These are phyloP conservation scores for Picochlorum sp. DNA, from an alignment of 139 green algal genomes.

Conservation along the genomic window DNA sequence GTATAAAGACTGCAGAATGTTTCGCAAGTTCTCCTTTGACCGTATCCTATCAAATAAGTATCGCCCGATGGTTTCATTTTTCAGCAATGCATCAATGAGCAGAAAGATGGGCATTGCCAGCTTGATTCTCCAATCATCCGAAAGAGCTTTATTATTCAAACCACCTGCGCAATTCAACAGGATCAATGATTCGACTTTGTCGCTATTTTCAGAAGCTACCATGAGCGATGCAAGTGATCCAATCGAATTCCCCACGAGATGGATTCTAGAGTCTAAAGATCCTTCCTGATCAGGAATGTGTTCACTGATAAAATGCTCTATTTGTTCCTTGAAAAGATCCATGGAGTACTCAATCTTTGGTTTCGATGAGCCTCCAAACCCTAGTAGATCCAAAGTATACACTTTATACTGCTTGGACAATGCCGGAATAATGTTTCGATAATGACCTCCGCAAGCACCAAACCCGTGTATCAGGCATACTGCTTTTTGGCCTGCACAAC, in stretches of 20 bases:
- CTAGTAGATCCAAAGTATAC: slow-evolving; percentile 24
- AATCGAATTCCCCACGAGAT: slow-evolving; percentile 11
- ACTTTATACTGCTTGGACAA: slow-evolving; percentile 21
- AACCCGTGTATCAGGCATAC: slow-evolving; percentile 29
- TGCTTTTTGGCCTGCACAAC: slow-evolving; percentile 6
- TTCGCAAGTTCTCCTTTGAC: slow-evolving; percentile 48
- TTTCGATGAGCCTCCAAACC: slow-evolving; percentile 20
- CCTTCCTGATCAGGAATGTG: background rate
- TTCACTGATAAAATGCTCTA: slow-evolving; percentile 27
- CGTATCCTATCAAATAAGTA: slow-evolving; percentile 63
- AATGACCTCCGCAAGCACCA: slow-evolving; percentile 19
- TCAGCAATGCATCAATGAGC: slow-evolving; percentile 84
- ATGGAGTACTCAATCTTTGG: slow-evolving; percentile 21
- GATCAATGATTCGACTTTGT: slow-evolving; percentile 37
- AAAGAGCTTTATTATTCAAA: slow-evolving; percentile 85
- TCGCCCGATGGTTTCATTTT: slow-evolving; percentile 43
- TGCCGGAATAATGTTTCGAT: slow-evolving; percentile 8
- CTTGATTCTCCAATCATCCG: slow-evolving; percentile 74
- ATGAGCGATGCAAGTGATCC: slow-evolving; percentile 18
- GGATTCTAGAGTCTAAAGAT: background rate
- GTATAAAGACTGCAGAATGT: slow-evolving; percentile 61
- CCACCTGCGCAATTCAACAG: slow-evolving; percentile 76
- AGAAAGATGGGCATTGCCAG: slow-evolving; percentile 68
- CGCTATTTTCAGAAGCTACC: slow-evolving; percentile 7
- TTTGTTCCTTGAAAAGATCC: slow-evolving; percentile 24